phyloP scores from a whole-genome alignment of 139 green algal species.

The Chlamydomonas sphaeroides region DNA sequence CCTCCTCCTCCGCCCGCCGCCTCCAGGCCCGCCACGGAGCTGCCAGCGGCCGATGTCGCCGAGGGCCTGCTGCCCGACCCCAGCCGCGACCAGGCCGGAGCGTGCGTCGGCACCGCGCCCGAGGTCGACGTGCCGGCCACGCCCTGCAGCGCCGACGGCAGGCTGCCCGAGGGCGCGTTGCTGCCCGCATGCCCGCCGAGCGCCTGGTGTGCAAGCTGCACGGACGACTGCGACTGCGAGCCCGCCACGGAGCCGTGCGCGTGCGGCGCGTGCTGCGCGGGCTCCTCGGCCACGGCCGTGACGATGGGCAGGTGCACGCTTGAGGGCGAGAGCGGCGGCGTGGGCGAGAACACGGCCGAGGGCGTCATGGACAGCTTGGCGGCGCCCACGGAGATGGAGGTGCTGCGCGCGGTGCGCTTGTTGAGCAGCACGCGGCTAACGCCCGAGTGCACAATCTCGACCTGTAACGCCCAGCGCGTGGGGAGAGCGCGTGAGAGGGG shows the following conservation, averaged over 20 bases:
- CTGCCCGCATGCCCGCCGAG: neutral
- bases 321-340: neutral
- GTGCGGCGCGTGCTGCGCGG: neutral
- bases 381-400: neutral
- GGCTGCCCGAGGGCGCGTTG: neutral
- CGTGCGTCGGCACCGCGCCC: neutral
- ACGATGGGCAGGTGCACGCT: neutral
- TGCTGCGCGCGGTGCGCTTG: neutral
- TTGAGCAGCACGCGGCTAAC: slow-evolving; percentile 51
- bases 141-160: neutral
- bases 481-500: neutral
- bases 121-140: neutral
- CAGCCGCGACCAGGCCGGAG: neutral
- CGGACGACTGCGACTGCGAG: slow-evolving; percentile 2
- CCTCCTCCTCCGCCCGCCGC: no score
- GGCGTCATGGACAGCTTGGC: neutral
- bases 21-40: neutral
- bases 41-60: neutral
- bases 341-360: no score
- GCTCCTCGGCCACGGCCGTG: slow-evolving; percentile 7
- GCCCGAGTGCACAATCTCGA: slow-evolving; percentile 54
- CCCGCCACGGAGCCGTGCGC: neutral
- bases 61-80: slow-evolving; percentile 1
- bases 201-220: neutral
- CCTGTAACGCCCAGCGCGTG: no score